phyloP scores from a whole-genome alignment of 495 filamentous ascomycete genomes.

The Hypoxylon cercidicola region DNA sequence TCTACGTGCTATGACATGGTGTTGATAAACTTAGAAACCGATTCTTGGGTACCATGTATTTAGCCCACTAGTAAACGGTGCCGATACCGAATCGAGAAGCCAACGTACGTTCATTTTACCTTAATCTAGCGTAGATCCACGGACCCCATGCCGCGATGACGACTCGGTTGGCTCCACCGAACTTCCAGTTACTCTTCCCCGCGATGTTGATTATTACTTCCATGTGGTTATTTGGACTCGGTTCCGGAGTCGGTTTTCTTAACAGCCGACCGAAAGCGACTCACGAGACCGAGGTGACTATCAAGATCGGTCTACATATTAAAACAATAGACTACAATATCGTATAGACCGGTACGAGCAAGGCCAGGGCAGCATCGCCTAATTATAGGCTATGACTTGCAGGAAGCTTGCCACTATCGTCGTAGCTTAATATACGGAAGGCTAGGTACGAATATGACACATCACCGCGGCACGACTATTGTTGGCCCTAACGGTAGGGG shows the following conservation, averaged over 20 bases:
- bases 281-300: not conserved
- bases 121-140: constrained; percentile 26
- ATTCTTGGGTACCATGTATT: not conserved
- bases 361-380: not conserved
- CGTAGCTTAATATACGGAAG: not conserved
- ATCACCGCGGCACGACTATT: not conserved
- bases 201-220: constrained; percentile 10
- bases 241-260: not conserved
- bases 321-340: not conserved
- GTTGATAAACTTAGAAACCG: not conserved
- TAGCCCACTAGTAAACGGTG: constrained; percentile 1
- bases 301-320: not conserved
- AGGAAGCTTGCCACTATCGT: not conserved
- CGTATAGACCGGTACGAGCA: not conserved
- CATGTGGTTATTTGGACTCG: not conserved
- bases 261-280: not conserved
- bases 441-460: not conserved
- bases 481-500: not conserved
- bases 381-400: not conserved
- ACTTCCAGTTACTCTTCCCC: constrained; percentile 16
- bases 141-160: constrained; percentile 24
- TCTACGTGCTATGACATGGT: not conserved
- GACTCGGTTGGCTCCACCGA: constrained; percentile 28
- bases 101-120: constrained; percentile 3
- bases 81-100: constrained; percentile 1